Evolutionary conservation across 2,329 filamentous ascomycete species (phyloP).

Genomic region (Sclerotinia spermophila): DNA sequence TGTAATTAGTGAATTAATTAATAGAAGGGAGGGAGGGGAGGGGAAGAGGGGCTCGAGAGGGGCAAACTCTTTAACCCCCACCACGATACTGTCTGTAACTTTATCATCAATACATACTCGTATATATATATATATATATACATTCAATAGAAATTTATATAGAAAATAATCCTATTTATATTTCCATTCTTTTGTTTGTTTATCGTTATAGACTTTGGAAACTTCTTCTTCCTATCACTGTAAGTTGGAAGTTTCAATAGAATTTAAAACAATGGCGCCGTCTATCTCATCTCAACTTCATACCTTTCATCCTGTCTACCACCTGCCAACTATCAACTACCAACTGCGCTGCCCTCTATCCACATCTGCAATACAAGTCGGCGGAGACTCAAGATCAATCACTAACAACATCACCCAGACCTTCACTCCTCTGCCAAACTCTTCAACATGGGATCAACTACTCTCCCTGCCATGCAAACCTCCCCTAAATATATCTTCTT

Average conservation of each 20-base stretch:
- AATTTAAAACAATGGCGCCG: neutral
- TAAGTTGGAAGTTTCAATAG: neutral
- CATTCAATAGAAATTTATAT: neutral
- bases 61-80: neutral
- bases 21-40: neutral
- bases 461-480: conserved; percentile 56
- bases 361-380: neutral
- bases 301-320: neutral
- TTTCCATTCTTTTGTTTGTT: neutral
- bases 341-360: neutral
- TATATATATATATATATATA: neutral
- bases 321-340: neutral
- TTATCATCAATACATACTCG: neutral
- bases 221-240: neutral
- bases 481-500: conserved; percentile 95
- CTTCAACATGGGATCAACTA: conserved; percentile 33
- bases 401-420: neutral
- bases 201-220: too few relatives aligned
- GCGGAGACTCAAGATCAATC: neutral
- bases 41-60: too few relatives aligned
- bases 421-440: neutral
- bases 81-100: too few relatives aligned
- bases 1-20: too few relatives aligned
- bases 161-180: neutral
- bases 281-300: neutral